Evolutionary conservation across 768 basidiomycete species (phyloP), one percentile per base, ranked within the genome.

Genomic region (Psilocybe azurescens): DNA sequence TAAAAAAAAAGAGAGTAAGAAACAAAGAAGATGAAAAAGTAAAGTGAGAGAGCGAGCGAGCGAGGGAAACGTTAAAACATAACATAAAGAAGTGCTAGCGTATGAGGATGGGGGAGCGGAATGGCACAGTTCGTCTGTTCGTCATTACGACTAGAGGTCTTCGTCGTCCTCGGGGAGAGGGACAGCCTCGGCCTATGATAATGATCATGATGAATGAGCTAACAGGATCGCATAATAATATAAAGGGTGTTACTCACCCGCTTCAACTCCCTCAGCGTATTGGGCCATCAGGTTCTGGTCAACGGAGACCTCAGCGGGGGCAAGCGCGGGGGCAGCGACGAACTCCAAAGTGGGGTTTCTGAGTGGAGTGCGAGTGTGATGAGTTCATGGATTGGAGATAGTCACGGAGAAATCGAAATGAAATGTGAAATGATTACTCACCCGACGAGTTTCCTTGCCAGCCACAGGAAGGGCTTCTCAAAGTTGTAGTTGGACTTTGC

Each of bases 401-500:
- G 24, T 24, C 24, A 24, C 24, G 24, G 24, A 24, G 24, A 24
- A 24, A 24, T 24, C 24, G 24, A 24, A 24, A 24, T 24, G 24
- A 24, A 2, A 24, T 24, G 24, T 2, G 24, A 24, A 24, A 1
- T 24, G 24, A 24, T 24, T 24, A 83, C 93, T 64, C 70, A 95
- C 94, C 95, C 97, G 66, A 97, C 96, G 65, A 99, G 85, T 82
- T 99, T 99, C 82, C 95, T 88, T 61, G 94, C 96, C 75, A 99
- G 85, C 97, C 97, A 99, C 66, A 99, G 86, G 94, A 99, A 99
- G 53, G 97, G 97, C 78, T 98, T 98, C 81, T 99, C 97, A 74
- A 99, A 99, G 85, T 99, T 99, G 79, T 99, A 99, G 85, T 99
- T 99, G 50, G 96, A 98, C 81, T 99, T 99, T 57, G 97, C 97